Evolutionary conservation across 495 filamentous ascomycete genomes (phyloP).

Genomic region (Annulohypoxylon bovei): DNA sequence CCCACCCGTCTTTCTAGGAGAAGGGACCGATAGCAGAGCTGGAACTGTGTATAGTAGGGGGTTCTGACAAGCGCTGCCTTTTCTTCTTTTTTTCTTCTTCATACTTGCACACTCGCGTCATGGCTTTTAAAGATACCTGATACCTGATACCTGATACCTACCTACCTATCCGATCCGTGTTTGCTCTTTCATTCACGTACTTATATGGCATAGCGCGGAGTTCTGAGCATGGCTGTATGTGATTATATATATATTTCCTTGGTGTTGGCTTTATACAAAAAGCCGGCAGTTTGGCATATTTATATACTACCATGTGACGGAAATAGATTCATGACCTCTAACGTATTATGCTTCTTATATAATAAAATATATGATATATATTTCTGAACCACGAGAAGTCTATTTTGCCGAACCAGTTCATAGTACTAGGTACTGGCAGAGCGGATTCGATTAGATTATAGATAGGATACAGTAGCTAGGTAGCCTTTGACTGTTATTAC

Average conservation of each 20-base stretch:
- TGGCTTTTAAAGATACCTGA: conserved; percentile 7
- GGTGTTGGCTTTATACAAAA: background rate
- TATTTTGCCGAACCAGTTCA: no score
- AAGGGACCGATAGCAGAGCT: background rate
- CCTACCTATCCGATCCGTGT: background rate
- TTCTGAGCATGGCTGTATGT: conserved; percentile 25
- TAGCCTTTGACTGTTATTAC: no score
- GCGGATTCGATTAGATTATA: no score
- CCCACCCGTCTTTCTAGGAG: background rate
- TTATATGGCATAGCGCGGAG: conserved; percentile 40
- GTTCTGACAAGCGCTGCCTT: conserved; percentile 11
- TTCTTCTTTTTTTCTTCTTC: background rate
- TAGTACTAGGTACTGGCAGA: no score
- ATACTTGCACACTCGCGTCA: background rate
- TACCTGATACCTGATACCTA: no score
- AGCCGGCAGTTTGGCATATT: background rate
- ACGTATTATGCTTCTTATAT: background rate
- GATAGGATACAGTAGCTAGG: no score
- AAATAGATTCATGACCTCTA: background rate
- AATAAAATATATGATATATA: background rate
- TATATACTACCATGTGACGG: background rate
- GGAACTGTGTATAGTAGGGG: conserved; percentile 28
- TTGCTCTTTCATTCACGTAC: background rate
- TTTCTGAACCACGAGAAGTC: background rate
- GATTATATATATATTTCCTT: conserved; percentile 2